Evolutionary conservation across 2,329 filamentous ascomycete species (phyloP), one percentile per base, ranked within the genome.

Genomic region (Colletotrichum liaoningense): DNA sequence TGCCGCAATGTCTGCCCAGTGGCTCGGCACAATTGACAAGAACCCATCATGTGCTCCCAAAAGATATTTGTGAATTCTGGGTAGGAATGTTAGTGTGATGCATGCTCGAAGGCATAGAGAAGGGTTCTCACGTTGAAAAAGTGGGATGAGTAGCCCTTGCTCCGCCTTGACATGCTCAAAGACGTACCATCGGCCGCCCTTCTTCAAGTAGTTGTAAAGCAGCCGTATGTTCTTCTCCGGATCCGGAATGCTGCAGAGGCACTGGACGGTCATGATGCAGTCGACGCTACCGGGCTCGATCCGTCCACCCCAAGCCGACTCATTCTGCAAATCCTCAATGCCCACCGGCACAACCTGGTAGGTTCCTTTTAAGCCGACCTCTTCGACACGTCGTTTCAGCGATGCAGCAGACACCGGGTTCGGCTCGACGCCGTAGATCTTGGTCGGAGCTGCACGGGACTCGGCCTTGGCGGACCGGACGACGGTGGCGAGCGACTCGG

Each of bases 341-440:
- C 89, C 89, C 3, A 86, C 83, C 0, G 88, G 86, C n/a, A 89
- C 82, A 70, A 91, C 84, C 78, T 87, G 85, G 78, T 91, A 91
- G 1, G 85, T 80, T 56, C 80, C 86, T 9, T 83, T 79, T 11
- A 91, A 77, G 0, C 86, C 87, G 0, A 86, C 84, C 6, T 81
- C 80, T 4, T 78, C 77, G 14, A 89, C 81, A 33, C 81, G 84
- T 26, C 77, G 75, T 1, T 81, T 79, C 56, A 91, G 79, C 3
- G 76, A 42, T 8, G 66, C 77, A 1, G 77, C 75, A 78, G 90
- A 88, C 38, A 83, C 84, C 0, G 79, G 68, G 79, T 92, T 93
- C 2, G 92, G 92, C 81, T 93, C 92, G 9, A 93, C 86, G 69
- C 91, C 92, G 76, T 90, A 92, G 60, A 93, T 83, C 58, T 84